Conservation (phyloP, 768 basidiomycete genomes). For the Suillus hirtellus region DNA sequence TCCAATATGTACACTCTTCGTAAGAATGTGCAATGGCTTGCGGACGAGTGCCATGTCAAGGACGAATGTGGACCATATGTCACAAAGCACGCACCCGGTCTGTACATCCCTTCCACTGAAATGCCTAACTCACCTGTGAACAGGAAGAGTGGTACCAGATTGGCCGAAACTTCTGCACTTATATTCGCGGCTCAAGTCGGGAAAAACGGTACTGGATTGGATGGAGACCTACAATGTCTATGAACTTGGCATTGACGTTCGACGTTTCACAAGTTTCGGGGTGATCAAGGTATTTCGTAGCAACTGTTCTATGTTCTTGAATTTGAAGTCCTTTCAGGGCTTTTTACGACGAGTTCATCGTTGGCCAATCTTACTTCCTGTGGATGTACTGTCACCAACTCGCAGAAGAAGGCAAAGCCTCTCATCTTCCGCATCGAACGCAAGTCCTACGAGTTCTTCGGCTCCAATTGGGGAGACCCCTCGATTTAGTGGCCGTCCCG, state of each 20-base stretch:
- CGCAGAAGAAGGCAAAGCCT: constrained; percentile 34
- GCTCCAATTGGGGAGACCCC: constrained; percentile 11
- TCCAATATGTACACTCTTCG: constrained; percentile 96
- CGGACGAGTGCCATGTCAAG: constrained; percentile 79
- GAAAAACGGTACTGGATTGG: constrained; percentile 86
- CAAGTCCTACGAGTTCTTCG: constrained; percentile 1
- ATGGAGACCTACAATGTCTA: constrained; percentile 75
- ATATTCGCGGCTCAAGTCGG: constrained; percentile 84
- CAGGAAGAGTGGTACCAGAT: constrained; percentile 65
- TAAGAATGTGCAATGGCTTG: constrained; percentile 85
- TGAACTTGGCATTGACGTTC: constrained; percentile 77
- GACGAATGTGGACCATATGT: constrained; percentile 94
- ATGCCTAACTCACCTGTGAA: background rate
- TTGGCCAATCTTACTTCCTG: constrained; percentile 75
- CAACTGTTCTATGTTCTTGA: background rate
- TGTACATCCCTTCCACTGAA: background rate
- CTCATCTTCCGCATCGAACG: constrained; percentile 13
- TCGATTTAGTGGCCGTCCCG: constrained; percentile 24
- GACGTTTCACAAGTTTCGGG: constrained; percentile 96
- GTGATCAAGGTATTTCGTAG: constrained; percentile 76
- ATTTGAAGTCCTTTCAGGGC: constrained; percentile 47
- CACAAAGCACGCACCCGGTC: constrained; percentile 60
- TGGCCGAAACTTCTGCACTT: constrained; percentile 87
- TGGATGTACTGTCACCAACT: constrained; percentile 31
- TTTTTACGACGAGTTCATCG: constrained; percentile 92